These are phyloP conservation scores for Golubevia sp. DNA, from an alignment of 1,284 basidiomycete genomes.

Conservation along the genomic window DNA sequence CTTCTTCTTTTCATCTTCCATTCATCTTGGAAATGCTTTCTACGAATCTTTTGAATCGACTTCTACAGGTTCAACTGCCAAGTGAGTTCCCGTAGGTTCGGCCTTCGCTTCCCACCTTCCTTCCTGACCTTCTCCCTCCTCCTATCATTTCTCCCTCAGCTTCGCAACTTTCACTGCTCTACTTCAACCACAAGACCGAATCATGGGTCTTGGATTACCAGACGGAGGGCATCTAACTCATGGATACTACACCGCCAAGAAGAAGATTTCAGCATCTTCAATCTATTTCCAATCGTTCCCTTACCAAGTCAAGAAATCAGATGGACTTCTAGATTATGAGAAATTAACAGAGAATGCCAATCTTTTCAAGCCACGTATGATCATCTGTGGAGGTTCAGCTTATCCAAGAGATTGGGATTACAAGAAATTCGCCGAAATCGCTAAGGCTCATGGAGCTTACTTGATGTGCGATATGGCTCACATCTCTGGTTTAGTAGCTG, in stretches of 20 bases:
- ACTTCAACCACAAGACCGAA: conserved; percentile 94
- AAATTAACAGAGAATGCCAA: conserved; percentile 83
- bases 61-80: conserved; percentile 69
- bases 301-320: conserved; percentile 74
- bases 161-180: conserved; percentile 97
- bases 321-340: conserved; percentile 89
- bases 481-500: conserved; percentile 93
- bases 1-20: conserved; percentile 47
- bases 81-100: conserved; percentile 67
- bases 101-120: background rate
- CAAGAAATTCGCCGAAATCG: conserved; percentile 76
- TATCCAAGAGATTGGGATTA: conserved; percentile 99
- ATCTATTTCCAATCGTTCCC: conserved; percentile 99
- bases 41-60: too few species aligned
- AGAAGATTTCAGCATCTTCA: conserved; percentile 99
- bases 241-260: conserved; percentile 98
- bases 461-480: conserved; percentile 85
- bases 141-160: conserved; percentile 64
- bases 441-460: conserved; percentile 87
- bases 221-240: conserved; percentile 98
- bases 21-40: too few species aligned
- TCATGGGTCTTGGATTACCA: conserved; percentile 98
- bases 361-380: conserved; percentile 92
- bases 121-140: background rate
- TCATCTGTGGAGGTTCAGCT: conserved; percentile 97